Base-by-base conservation (phyloP, 352 stramenopile species). In the Pythium guiyangense region DNA sequence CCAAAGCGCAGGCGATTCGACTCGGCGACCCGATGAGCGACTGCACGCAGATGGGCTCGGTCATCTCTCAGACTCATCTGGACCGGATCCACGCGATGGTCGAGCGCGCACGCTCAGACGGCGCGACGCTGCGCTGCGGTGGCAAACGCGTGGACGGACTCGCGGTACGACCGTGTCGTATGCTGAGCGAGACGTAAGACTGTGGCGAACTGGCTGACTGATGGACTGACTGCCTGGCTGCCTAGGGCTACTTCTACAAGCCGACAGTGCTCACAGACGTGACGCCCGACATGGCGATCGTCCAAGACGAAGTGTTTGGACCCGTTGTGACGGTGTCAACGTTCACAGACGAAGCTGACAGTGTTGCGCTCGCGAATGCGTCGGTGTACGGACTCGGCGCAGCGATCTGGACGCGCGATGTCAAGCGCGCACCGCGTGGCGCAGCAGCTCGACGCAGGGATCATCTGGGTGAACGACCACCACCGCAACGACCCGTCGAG, bases 401-500 rank as follows among this genome's bases (percentile, higher is more conserved):
- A 8, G 84, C 81, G 26, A 77, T 97, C 53, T 98, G 79, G 69
- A 96, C 89, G 2, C 71, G 69, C 44, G 75, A 97, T 59, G 62
- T 96, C 47, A 75, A 71, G 29, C 70, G 88, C 76, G n/a, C 89
- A 96, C 58, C 69, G 81, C 40, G 77, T 98, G 49, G 73, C 87
- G n/a, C 66, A 93, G 46, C 60, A 60, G 14, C 64, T 98, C 31
- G 80, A 97, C 52, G 77, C 76, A 49, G 92, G 92, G 27, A 94
- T 98, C 40, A 84, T 97, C 48, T 94, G 90, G 66, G 69, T 98
- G 1, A 98, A 97, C 60, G 89, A 96, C 48, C 82, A 78, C 50
- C 73, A 80, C 39, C 73, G 73, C 22, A 83, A 83, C 49, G 73
- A 80, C 45, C 71, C 73, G 31, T 83, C 73, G 22, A 80, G 71